Evolutionary conservation across 2,329 filamentous ascomycete genomes (phyloP).

Genomic region (Coniella lustricola): DNA sequence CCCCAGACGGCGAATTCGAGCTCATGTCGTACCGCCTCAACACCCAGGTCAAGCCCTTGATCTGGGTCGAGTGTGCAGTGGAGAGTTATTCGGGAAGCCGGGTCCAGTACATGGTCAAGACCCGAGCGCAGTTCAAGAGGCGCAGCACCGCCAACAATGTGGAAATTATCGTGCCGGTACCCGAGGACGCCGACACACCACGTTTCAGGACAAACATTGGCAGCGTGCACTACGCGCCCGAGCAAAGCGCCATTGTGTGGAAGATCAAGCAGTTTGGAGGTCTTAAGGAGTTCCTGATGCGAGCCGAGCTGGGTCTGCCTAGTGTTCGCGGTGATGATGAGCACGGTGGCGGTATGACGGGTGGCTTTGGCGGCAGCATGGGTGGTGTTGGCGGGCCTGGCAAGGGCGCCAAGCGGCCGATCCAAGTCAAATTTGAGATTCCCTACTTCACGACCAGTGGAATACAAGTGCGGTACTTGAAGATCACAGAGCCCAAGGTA

Average conservation of each 20-base stretch:
- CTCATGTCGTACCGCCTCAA: conserved; percentile 99
- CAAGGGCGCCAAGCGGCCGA: conserved; percentile 87
- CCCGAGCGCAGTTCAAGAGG: conserved; percentile 95
- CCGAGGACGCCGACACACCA: conserved; percentile 92
- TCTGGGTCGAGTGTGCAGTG: conserved; percentile 98
- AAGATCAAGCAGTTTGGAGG: conserved; percentile 99
- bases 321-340: conserved; percentile 94
- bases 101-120: conserved; percentile 99
- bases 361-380: conserved; percentile 95
- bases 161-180: conserved; percentile 93
- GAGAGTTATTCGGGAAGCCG: conserved; percentile 91
- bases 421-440: conserved; percentile 99
- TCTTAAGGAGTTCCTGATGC: conserved; percentile 98
- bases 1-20: conserved; percentile 96
- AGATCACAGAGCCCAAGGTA: conserved; percentile 99
- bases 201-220: conserved; percentile 97
- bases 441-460: conserved; percentile 99
- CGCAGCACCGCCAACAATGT: conserved; percentile 98
- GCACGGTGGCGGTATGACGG: conserved; percentile 93
- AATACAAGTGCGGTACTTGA: conserved; percentile 96
- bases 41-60: conserved; percentile 95
- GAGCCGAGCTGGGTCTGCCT: conserved; percentile 87
- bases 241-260: conserved; percentile 97
- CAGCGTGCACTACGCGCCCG: conserved; percentile 92
- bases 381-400: conserved; percentile 70